Evolutionary conservation across 1,284 basidiomycete genomes (phyloP).

Genomic region (Cryptococcus sp.): DNA sequence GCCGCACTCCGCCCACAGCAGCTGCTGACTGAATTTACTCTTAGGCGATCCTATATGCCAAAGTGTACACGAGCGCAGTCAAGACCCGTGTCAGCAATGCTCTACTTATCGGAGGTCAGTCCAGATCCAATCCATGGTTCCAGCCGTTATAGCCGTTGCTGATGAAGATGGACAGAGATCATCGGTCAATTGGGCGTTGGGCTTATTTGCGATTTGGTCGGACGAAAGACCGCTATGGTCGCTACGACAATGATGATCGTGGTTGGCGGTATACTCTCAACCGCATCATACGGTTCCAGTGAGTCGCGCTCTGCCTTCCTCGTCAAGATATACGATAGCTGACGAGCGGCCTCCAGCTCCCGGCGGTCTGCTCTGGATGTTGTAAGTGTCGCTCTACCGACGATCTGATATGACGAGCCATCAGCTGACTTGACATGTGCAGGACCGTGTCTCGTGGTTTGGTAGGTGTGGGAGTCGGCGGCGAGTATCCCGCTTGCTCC

Average conservation of each 20-base stretch:
- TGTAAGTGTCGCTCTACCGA: conserved; percentile 8
- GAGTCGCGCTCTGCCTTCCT: conserved; percentile 4
- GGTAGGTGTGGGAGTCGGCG: conserved; percentile 72
- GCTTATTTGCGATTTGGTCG: conserved; percentile 68
- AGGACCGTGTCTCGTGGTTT: conserved; percentile 71
- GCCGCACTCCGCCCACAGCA: background rate
- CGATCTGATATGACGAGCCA: background rate
- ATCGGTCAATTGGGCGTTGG: conserved; percentile 52
- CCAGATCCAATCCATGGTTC: background rate
- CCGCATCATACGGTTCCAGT: conserved; percentile 65
- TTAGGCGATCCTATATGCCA: conserved; percentile 60
- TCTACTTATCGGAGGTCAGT: conserved; percentile 64
- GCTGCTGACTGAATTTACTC: background rate
- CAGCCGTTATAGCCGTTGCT: background rate
- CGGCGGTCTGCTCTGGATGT: conserved; percentile 70
- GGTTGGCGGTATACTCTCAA: conserved; percentile 69
- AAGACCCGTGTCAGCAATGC: conserved; percentile 74
- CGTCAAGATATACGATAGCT: background rate
- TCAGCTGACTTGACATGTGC: too few relatives aligned
- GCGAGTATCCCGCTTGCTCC: conserved; percentile 74
- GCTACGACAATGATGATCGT: conserved; percentile 70
- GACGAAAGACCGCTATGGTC: conserved; percentile 71
- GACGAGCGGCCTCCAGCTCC: conserved; percentile 12
- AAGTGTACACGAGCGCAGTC: conserved; percentile 62
- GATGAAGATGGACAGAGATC: conserved; percentile 30